These are phyloP conservation scores for Nitzschia sp. DNA, from an alignment of 108 stramenopile species.

Conservation along the genomic window DNA sequence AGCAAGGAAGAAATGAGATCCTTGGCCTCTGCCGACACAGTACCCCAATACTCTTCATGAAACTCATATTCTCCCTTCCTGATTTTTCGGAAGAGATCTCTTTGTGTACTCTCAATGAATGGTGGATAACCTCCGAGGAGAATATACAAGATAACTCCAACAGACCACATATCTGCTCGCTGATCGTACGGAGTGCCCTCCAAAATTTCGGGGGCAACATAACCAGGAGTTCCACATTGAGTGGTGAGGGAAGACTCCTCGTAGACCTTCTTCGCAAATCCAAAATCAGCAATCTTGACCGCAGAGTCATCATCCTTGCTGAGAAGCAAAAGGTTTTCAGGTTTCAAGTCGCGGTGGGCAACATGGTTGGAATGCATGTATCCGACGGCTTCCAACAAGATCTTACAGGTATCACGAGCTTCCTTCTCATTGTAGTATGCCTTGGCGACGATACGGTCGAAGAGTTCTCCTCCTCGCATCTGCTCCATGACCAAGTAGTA, in stretches of 20 bases:
- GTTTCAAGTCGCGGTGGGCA: slow-evolving; percentile 91
- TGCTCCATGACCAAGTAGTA: slow-evolving; percentile 91
- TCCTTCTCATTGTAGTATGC: slow-evolving; percentile 92
- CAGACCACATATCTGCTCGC: slow-evolving; percentile 95
- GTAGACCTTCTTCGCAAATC: slow-evolving; percentile 87
- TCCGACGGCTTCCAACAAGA: slow-evolving; percentile 74
- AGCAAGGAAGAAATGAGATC: slow-evolving; percentile 77
- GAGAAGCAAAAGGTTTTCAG: slow-evolving; percentile 91
- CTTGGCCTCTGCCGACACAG: slow-evolving; percentile 82
- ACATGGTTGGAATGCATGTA: slow-evolving; percentile 83
- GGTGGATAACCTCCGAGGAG: slow-evolving; percentile 94
- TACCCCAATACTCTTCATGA: slow-evolving; percentile 85
- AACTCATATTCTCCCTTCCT: slow-evolving; percentile 80
- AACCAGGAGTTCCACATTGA: slow-evolving; percentile 95
- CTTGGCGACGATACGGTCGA: slow-evolving; percentile 92
- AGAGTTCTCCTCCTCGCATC: slow-evolving; percentile 95
- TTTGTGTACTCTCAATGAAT: slow-evolving; percentile 82
- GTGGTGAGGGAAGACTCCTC: slow-evolving; percentile 68
- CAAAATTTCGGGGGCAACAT: slow-evolving; percentile 95
- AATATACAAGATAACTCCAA: slow-evolving; percentile 96
- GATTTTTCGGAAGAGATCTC: slow-evolving; percentile 79
- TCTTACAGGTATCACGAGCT: slow-evolving; percentile 78
- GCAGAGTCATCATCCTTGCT: slow-evolving; percentile 77
- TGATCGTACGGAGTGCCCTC: slow-evolving; percentile 87
- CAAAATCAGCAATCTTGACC: slow-evolving; percentile 98